A percentile compares a stretch with the other conserved stretches of the same genome.
These are phyloP conservation scores for Fusarium sp. DNA, from an alignment of 2,329 filamentous ascomycete genomes.

Conservation along the genomic window DNA sequence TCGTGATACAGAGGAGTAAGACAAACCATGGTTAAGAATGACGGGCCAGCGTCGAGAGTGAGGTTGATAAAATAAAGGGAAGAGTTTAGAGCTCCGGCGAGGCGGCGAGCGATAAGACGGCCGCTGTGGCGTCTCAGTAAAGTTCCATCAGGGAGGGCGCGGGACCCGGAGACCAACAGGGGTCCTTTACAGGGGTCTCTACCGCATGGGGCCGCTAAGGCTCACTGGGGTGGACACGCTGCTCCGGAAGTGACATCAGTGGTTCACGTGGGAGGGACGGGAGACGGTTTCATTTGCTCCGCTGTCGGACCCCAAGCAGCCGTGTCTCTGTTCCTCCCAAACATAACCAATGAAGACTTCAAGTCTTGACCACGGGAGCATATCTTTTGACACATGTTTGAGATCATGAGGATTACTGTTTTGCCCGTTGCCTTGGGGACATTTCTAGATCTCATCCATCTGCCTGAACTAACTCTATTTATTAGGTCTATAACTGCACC, in stretches of 20 bases:
- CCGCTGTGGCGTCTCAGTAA: conserved; percentile 1
- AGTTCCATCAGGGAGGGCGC: conserved; percentile 19
- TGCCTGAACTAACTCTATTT: neutral
- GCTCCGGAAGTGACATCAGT: conserved; percentile 35
- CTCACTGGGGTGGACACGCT: neutral
- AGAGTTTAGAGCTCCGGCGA: conserved; percentile 4
- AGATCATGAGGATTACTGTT: conserved; percentile 33
- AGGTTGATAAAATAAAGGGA: neutral
- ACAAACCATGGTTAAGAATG: conserved; percentile 33
- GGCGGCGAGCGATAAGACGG: conserved; percentile 14
- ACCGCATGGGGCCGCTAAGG: conserved; percentile 7
- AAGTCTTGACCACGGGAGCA: conserved; percentile 30
- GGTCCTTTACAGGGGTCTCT: conserved; percentile 16
- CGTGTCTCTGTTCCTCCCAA: neutral
- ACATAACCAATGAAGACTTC: conserved; percentile 24
- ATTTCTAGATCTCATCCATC: neutral
- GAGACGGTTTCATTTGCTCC: conserved; percentile 17
- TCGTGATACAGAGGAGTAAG: neutral
- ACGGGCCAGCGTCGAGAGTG: conserved; percentile 4
- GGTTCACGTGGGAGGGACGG: conserved; percentile 17
- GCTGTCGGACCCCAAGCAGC: neutral
- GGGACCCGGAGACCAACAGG: neutral
- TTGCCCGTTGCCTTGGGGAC: neutral
- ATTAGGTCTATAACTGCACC: neutral
- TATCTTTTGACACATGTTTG: conserved; percentile 11